Base-by-base conservation (phyloP, 768 basidiomycete species). In the Daedalea quercina region DNA sequence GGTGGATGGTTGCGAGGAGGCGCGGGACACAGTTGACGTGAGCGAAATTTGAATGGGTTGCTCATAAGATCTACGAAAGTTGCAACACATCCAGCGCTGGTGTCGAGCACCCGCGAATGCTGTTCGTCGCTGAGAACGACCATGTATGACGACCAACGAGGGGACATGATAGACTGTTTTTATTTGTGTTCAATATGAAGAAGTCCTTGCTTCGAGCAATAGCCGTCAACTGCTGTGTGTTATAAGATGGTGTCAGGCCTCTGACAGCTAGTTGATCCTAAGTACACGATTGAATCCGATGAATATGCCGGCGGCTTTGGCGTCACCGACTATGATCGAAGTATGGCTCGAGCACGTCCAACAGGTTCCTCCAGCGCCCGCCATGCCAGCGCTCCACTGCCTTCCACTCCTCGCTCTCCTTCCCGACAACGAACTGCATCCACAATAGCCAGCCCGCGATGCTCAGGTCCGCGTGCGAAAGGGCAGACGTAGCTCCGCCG, bases 291-390 rank as follows among this genome's bases (percentile, higher is more conserved):
- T n/a, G n/a, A n/a, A n/a, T n/a, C n/a, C n/a, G n/a, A n/a, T n/a
- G n/a, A n/a, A n/a, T n/a, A n/a, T n/a, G n/a, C n/a, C n/a, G n/a
- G n/a, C n/a, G n/a, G 19, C 37, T 40, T 40, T 15, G 17, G 19
- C 19, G 6, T 15, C 19, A 19, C 19, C 37, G 15, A 40, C 37
- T 17, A 6, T 40, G 6, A 15, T 40, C 15, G 17, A 8, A 15
- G 8, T 15, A 31, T 11, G 28, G 28, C 42, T 67, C 58, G 37
- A 75, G 57, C n/a, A 55, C 54, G 17, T 61, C 57, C 42, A 70
- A 28, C 40, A 72, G 60, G 22, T 57, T 63, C 9, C 56, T 68
- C 76, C 76, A 76, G 41, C 66, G 57, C 13, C 75, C 75, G 7
- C 57, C 61, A 44, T 77, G 62, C 71, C 72, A 76, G 8, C 55